Conservation (phyloP, 768 basidiomycete genomes). For the Xerocomellus chrysenteron region DNA sequence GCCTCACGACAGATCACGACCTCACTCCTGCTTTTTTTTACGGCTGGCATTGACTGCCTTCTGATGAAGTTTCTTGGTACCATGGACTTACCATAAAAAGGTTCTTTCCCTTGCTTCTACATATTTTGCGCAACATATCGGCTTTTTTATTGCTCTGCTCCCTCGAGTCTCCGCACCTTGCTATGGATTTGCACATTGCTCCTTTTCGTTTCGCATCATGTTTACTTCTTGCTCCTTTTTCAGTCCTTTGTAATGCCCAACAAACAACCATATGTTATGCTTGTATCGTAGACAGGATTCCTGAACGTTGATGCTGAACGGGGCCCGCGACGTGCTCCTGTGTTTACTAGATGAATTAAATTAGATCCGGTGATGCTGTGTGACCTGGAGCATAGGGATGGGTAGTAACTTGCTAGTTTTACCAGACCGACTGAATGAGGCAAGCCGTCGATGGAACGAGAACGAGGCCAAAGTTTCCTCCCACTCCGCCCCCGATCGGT, state of each 20-base stretch:
- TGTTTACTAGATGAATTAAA: background rate
- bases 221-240: slow-evolving; percentile 6
- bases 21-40: background rate
- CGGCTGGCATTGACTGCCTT: slow-evolving; percentile 30
- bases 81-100: slow-evolving; percentile 16
- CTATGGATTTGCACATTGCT: slow-evolving; percentile 30
- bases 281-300: slow-evolving; percentile 30
- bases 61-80: slow-evolving; percentile 24
- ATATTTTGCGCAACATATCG: slow-evolving; percentile 15
- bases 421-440: too few relatives aligned
- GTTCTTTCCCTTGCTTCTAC: slow-evolving; percentile 6
- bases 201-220: slow-evolving; percentile 20
- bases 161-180: slow-evolving; percentile 17
- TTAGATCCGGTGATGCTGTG: background rate
- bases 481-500: too few relatives aligned
- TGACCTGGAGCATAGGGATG: too few relatives aligned
- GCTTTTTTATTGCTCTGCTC: slow-evolving; percentile 18
- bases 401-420: too few relatives aligned
- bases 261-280: slow-evolving; percentile 20
- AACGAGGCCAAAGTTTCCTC: too few relatives aligned
- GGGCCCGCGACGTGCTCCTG: background rate
- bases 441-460: too few relatives aligned
- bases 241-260: slow-evolving; percentile 23
- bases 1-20: slow-evolving; percentile 22
- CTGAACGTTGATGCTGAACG: slow-evolving; percentile 7